A percentile compares a stretch with the other conserved stretches of the same genome.
Conservation (phyloP, 129 eudicot genomes). For the Chrysanthemum seticuspe region DNA sequence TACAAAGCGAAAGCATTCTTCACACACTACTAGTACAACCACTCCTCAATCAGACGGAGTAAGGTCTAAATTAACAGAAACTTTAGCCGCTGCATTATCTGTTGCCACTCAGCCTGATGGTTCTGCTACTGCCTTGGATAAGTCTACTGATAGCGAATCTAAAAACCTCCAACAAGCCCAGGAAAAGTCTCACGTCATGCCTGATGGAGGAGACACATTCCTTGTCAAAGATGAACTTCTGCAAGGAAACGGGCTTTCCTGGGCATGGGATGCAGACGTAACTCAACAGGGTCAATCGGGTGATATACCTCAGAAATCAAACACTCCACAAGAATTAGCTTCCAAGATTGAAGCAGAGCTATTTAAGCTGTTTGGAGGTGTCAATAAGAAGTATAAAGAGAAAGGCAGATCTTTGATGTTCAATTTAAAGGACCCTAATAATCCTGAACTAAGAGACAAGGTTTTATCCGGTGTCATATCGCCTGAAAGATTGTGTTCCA, state of each 20-base stretch:
- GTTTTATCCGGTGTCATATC: conserved; percentile 77
- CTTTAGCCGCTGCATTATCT: conserved; percentile 73
- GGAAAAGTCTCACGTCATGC: conserved; percentile 28
- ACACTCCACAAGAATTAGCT: conserved; percentile 48
- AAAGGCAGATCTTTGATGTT: conserved; percentile 84
- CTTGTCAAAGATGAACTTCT: conserved; percentile 79
- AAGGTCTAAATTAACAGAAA: conserved; percentile 81
- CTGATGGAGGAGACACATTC: conserved; percentile 48
- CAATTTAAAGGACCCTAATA: conserved; percentile 75
- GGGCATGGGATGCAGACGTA: conserved; percentile 61
- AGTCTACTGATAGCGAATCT: background rate
- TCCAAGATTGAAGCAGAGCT: conserved; percentile 64
- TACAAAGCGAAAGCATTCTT: no score
- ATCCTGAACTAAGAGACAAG: conserved; percentile 81
- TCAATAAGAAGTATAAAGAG: conserved; percentile 86
- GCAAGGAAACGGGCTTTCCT: conserved; percentile 87
- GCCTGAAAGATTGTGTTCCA: conserved; percentile 78
- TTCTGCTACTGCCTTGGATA: conserved; percentile 22
- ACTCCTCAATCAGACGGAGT: conserved; percentile 37
- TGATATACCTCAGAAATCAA: conserved; percentile 1
- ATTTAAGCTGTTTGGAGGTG: conserved; percentile 79
- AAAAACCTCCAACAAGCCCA: no score
- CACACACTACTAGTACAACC: no score
- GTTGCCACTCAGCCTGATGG: conserved; percentile 45
- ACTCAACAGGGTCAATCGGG: conserved; percentile 14